phyloP scores from a whole-genome alignment of 371 early-diverging fungal species.

The Mortierella sp. region DNA sequence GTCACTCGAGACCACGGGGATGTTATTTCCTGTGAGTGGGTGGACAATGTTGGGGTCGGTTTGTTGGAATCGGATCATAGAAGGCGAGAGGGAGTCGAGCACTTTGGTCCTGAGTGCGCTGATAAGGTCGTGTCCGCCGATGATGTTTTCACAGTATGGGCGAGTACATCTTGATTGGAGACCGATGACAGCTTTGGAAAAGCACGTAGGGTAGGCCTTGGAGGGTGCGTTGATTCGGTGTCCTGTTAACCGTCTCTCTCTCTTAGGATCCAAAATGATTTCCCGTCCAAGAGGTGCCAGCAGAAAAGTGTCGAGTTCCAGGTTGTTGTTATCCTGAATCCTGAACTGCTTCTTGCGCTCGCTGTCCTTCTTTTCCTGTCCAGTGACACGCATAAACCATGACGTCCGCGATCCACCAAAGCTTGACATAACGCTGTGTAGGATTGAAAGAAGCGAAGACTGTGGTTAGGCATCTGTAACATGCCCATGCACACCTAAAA shows the following conservation, averaged over 20 bases:
- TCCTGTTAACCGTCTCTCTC: neutral
- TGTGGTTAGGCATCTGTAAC: neutral
- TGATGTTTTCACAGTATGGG: constrained; percentile 44
- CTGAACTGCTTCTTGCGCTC: constrained; percentile 28
- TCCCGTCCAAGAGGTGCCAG: constrained; percentile 46
- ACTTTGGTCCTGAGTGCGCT: constrained; percentile 32
- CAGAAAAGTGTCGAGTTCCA: constrained; percentile 32
- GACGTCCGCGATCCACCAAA: constrained; percentile 41
- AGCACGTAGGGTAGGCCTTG: constrained; percentile 48
- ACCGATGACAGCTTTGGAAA: constrained; percentile 51
- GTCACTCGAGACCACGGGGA: constrained; percentile 18
- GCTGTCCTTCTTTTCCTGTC: constrained; percentile 17
- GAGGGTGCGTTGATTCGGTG: constrained; percentile 42
- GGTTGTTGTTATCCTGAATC: constrained; percentile 13
- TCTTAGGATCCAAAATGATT: constrained; percentile 31
- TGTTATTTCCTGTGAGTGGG: constrained; percentile 27
- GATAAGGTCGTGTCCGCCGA: constrained; percentile 45
- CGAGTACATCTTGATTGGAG: constrained; percentile 54
- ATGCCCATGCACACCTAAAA: neutral
- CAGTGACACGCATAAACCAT: constrained; percentile 54
- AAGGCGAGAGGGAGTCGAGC: constrained; percentile 21
- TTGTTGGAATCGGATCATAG: constrained; percentile 46
- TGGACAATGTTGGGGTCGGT: constrained; percentile 51
- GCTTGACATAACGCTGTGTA: constrained; percentile 35
- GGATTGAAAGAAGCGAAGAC: neutral